Evolutionary conservation across 768 basidiomycete genomes (phyloP), one percentile per base, ranked within the genome.

Genomic region (Gloeopeniophorella convolvens): DNA sequence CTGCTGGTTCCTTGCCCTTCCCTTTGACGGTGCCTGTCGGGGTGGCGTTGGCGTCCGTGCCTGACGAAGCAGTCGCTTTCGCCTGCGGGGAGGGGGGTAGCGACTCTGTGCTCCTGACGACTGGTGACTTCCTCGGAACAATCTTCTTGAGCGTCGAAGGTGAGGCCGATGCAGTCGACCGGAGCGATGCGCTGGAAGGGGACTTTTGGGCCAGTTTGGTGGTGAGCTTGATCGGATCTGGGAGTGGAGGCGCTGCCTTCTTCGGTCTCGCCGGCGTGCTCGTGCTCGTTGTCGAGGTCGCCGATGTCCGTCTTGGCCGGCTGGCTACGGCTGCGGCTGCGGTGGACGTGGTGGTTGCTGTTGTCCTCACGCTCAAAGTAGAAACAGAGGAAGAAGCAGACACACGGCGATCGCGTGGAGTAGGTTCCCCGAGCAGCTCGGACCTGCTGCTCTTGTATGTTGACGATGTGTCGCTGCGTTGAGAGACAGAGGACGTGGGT

Each of bases 371-470:
- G 36, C 64, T 66, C 6, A 50, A 48, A 2, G 64, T 66, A 0
- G 68, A 66, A 15, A 63, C 53, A 12, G 62, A 63, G 8, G 70
- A 68, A 8, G 66, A 62, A 1, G 62, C 56, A 4, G 70, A 69
- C 11, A 56, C 49, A 16, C 61, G 59, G 13, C 65, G 61, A 13
- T 60, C 60, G 26, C 65, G 69, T 8, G 59, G 54, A 1, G 62
- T 61, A 62, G 70, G 43, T 60, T 68, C 61, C 57, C 64, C 60
- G 49, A 70, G 45, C 50, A 66, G 40, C 52, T 62, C 68, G 8
- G 67, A 71, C 42, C 65, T 68, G 5, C 76, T 72, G 3, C 74
- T 76, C 50, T 70, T 71, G 62, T 75, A 80, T 3, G 73, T 68
- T 3, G 68, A 65, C 9, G 69, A 68, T 20, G 56, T 64, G 20